These are phyloP conservation scores for Apophysomyces elegans DNA, from an alignment of 371 early-diverging fungal genomes.

Conservation along the genomic window DNA sequence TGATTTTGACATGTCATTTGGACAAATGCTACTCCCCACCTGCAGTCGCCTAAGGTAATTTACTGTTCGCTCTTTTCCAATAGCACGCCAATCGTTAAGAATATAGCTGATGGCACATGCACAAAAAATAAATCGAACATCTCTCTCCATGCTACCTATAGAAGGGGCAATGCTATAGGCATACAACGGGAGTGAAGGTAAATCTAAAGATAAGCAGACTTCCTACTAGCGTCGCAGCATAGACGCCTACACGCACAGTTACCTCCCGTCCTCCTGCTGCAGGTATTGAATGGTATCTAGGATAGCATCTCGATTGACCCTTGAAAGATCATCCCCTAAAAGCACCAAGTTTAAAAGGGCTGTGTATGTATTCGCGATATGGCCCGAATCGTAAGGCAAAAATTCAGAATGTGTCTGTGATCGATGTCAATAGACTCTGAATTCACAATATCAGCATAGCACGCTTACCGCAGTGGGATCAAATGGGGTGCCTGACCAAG, in stretches of 20 bases:
- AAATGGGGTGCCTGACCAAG: constrained; percentile 68
- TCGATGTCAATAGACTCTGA: constrained; percentile 4
- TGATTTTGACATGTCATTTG: not conserved
- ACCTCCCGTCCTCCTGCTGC: constrained; percentile 84
- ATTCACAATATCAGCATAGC: not conserved
- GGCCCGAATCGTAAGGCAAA: constrained; percentile 62
- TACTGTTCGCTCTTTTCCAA: constrained; percentile 66
- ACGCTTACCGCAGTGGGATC: constrained; percentile 50
- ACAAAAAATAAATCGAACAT: constrained; percentile 91
- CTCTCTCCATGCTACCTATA: constrained; percentile 70
- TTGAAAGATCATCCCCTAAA: constrained; percentile 88
- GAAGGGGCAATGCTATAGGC: constrained; percentile 67
- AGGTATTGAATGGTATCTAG: constrained; percentile 56
- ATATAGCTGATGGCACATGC: constrained; percentile 85
- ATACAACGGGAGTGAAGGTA: too few species aligned
- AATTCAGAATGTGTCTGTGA: constrained; percentile 32
- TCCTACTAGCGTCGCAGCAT: constrained; percentile 13
- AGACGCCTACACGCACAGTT: not conserved
- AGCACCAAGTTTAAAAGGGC: constrained; percentile 79
- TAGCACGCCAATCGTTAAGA: constrained; percentile 87
- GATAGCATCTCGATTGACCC: constrained; percentile 80
- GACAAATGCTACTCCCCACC: constrained; percentile 32
- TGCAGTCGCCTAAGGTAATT: constrained; percentile 72
- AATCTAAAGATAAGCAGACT: not conserved
- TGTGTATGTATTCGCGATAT: constrained; percentile 93